Evolutionary conservation across 2,329 filamentous ascomycete species (phyloP).

Genomic region (Cercospora brassicicola): DNA sequence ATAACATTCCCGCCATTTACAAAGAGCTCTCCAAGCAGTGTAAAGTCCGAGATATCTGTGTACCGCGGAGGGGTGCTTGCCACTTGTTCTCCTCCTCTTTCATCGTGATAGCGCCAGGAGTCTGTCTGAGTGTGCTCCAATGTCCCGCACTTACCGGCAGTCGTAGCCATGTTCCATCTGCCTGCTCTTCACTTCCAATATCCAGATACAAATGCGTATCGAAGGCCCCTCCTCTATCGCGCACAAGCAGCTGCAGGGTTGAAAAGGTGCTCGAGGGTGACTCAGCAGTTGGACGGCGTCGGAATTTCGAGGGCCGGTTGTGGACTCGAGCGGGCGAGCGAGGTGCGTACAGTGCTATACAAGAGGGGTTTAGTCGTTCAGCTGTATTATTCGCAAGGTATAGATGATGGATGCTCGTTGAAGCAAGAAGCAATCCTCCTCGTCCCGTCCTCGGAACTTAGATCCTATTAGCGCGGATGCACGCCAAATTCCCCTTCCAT

Average conservation of each 20-base stretch:
- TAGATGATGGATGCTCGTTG: slow-evolving; percentile 1
- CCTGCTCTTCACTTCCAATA: not conserved
- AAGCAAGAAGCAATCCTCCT: slow-evolving; percentile 8
- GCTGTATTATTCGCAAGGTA: not conserved
- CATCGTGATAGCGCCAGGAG: not conserved
- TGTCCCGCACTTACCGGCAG: slow-evolving; percentile 23
- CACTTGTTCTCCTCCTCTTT: slow-evolving; percentile 5
- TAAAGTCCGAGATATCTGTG: not conserved
- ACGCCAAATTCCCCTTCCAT: not conserved
- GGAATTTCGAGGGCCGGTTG: not conserved
- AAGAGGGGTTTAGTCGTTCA: not conserved
- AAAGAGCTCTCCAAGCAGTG: not conserved
- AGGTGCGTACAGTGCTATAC: slow-evolving; percentile 2
- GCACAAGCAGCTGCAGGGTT: slow-evolving; percentile 15
- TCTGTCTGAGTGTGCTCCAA: not conserved
- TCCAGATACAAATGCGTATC: not conserved
- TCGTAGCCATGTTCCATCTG: slow-evolving; percentile 29
- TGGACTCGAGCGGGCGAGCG: not conserved
- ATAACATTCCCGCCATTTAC: not conserved
- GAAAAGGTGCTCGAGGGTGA: slow-evolving; percentile 11
- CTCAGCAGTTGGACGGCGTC: slow-evolving; percentile 2
- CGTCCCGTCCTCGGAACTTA: slow-evolving; percentile 7
- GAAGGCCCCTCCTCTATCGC: slow-evolving; percentile 14
- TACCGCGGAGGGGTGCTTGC: slow-evolving; percentile 4
- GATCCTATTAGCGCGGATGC: slow-evolving; percentile 3